A percentile compares a stretch with the other conserved stretches of the same genome.
Conservation (phyloP, 129 eudicot genomes). For the Lonicera japonica region DNA sequence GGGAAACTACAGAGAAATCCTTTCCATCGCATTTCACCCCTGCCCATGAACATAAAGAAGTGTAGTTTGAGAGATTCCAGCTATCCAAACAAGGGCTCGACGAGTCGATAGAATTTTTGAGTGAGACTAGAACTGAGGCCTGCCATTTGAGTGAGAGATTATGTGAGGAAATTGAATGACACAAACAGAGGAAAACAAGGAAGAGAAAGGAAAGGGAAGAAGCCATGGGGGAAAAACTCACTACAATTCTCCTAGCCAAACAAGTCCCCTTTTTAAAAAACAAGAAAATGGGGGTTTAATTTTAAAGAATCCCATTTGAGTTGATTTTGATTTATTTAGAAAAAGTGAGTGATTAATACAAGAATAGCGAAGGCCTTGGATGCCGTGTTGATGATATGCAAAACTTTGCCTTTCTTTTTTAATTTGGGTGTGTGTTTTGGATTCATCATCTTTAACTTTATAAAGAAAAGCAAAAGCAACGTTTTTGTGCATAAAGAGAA, state of each 20-base stretch:
- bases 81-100: slow-evolving; percentile 26
- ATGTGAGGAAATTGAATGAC: slow-evolving; percentile 16
- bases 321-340: not conserved
- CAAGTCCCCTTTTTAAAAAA: not conserved
- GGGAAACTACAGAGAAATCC: slow-evolving; percentile 19
- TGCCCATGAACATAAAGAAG: slow-evolving; percentile 51
- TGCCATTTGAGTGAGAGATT: slow-evolving; percentile 27
- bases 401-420: slow-evolving; percentile 12
- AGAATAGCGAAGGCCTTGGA: slow-evolving; percentile 9
- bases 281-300: slow-evolving; percentile 5
- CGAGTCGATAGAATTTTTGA: slow-evolving; percentile 34
- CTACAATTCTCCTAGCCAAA: not conserved
- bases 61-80: slow-evolving; percentile 41
- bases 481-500: slow-evolving; percentile 35
- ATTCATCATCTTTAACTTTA: slow-evolving; percentile 66
- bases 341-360: slow-evolving; percentile 3
- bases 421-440: slow-evolving; percentile 27
- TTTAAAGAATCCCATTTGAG: slow-evolving; percentile 8
- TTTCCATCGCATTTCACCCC: slow-evolving; percentile 39
- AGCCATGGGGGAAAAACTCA: slow-evolving; percentile 17
- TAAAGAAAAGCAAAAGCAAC: slow-evolving; percentile 57
- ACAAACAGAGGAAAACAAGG: slow-evolving; percentile 23
- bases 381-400: slow-evolving; percentile 19
- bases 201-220: slow-evolving; percentile 9
- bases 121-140: slow-evolving; percentile 39